Evolutionary conservation across 805 yeast genomes (phyloP), one percentile per base, ranked within the genome.

Genomic region (Saccharomycopsis sp.): DNA sequence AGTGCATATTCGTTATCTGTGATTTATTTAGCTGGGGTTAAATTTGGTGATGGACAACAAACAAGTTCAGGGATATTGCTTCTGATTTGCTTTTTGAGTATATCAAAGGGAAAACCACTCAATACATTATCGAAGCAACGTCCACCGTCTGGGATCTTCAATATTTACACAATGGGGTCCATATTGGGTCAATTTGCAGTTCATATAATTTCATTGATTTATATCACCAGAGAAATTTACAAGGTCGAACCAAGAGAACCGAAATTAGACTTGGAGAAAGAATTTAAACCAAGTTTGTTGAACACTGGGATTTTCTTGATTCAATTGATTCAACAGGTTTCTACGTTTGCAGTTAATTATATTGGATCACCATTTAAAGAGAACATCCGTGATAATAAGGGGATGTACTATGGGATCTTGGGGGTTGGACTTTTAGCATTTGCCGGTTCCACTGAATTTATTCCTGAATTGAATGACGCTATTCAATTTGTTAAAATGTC

Each of bases 31-130:
- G 97, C 97, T 11, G 98, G 98, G 66, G 94, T 93, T 59, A 93
- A 93, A 66, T 87, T 90, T 63, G 97, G 98, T 57, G 98, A 93
- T 65, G 94, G 87, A 26, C 98, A 93, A 70, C 87, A 95, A n/a
- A 90, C 97, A 16, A 82, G 85, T 43, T 85, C 96, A n/a, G 98
- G 98, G 50, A 62, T 93, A 52, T 72, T 93, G 57, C 72, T 93
- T 61, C 81, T 95, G 48, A 93, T 88, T 51, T 93, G 98, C 71
- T 93, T 93, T 78, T 73, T 88, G 63, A 85, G 95, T 41, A 87
- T 93, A 57, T 89, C 97, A 16, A 82, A 96, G 59, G 96, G 97
- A 59, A 82, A 81, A 56, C 90, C 97, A 26, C 67, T 89, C 44
- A 85, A 90, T 51, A 84, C 87, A 63, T 72, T 93, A 52, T 85